A percentile compares a stretch with the other conserved stretches of the same genome.
These are phyloP conservation scores for Phytophthora kernoviae DNA, from an alignment of 352 stramenopile genomes.

Conservation along the genomic window DNA sequence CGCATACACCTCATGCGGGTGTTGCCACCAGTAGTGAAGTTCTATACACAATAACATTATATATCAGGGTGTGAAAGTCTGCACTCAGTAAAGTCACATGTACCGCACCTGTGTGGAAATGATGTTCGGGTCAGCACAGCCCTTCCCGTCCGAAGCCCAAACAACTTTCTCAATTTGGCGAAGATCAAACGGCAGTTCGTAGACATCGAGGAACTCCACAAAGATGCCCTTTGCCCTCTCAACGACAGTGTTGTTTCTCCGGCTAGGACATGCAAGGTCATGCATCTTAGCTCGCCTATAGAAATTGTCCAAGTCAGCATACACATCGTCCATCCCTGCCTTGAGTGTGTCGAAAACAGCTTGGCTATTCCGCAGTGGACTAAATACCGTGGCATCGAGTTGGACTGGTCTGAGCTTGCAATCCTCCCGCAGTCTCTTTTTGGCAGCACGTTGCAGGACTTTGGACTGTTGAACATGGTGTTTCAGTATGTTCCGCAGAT, in stretches of 20 bases:
- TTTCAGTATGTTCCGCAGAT: slow-evolving; percentile 2
- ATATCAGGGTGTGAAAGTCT: too few relatives aligned
- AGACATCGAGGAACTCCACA: slow-evolving; percentile 15
- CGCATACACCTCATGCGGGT: slow-evolving; percentile 15
- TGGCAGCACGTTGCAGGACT: slow-evolving; percentile 7
- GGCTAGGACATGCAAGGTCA: slow-evolving; percentile 7
- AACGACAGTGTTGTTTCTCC: slow-evolving; percentile 4
- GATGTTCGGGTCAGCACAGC: not conserved
- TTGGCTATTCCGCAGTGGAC: not conserved
- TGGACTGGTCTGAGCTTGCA: not conserved
- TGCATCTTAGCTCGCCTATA: slow-evolving; percentile 9
- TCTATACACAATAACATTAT: not conserved
- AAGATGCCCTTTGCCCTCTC: not conserved
- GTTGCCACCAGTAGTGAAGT: slow-evolving; percentile 2
- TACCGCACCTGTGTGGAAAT: slow-evolving; percentile 8
- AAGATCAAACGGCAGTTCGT: slow-evolving; percentile 14
- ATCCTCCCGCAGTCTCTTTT: not conserved
- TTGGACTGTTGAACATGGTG: slow-evolving; percentile 4
- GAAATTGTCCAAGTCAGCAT: slow-evolving; percentile 9
- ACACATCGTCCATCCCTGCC: slow-evolving; percentile 13
- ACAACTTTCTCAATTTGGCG: slow-evolving; percentile 3
- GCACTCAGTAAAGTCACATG: not conserved
- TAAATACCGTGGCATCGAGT: not conserved
- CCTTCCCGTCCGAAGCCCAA: slow-evolving; percentile 7
- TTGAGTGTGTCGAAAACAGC: slow-evolving; percentile 2